Conservation (phyloP, 108 stramenopile species). For the Aurantiochytrium sp. region DNA sequence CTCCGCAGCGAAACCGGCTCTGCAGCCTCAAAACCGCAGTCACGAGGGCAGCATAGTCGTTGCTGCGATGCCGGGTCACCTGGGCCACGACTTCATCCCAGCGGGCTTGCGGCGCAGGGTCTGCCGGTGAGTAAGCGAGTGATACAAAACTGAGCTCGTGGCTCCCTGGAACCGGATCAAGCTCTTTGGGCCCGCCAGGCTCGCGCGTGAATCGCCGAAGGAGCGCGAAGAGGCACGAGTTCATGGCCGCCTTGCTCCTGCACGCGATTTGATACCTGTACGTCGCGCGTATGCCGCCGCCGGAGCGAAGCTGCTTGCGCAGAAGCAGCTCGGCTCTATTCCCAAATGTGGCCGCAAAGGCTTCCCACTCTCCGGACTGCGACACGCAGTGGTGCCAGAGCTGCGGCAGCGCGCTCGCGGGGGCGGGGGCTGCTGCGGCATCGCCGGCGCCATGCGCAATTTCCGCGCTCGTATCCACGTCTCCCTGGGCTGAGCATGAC, state of each 20-base stretch:
- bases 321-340: background rate
- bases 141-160: background rate
- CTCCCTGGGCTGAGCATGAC: too few species aligned
- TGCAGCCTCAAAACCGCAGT: background rate
- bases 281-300: background rate
- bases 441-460: too few species aligned
- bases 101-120: background rate
- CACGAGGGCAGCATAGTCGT: background rate
- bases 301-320: background rate
- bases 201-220: background rate
- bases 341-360: background rate
- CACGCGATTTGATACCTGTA: background rate
- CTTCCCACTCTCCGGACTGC: background rate
- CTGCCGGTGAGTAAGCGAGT: background rate
- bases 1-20: background rate
- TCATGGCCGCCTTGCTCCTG: background rate
- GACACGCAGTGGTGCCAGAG: background rate
- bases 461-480: too few species aligned
- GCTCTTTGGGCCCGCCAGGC: background rate
- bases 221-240: background rate
- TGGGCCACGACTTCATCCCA: background rate
- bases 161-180: background rate
- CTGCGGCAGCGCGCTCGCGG: too few species aligned
- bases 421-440: too few species aligned
- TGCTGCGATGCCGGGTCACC: background rate